Base-by-base conservation (phyloP, 2,329 filamentous ascomycete genomes). In the Venturia pyrina region DNA sequence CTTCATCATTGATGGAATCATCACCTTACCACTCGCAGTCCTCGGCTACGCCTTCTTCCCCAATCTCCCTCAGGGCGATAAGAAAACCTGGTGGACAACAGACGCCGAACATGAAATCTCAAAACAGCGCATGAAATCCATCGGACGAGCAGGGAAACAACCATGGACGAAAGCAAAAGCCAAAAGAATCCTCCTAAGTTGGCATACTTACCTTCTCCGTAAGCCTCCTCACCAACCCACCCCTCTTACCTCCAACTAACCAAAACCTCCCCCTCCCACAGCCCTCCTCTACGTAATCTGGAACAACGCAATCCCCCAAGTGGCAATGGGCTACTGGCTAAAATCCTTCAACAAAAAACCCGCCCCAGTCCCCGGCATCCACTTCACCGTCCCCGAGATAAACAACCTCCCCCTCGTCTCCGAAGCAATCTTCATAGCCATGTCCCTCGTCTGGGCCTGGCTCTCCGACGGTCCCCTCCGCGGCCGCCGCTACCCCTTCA, bases 141-240 rank as follows among this genome's bases (percentile, higher is more conserved):
- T 53, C 11, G 48, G 48, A 24, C 10, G 48, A 28, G 48, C 24
- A 21, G 48, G 48, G 6, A 53, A 53, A 32, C 48, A 53, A 32
- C 48, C 48, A 8, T 53, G 48, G 48, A 82, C 79, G 0, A 76
- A 74, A 64, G 71, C 74, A 2, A 88, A 86, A 73, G 70, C 88
- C 46, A 80, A 79, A 72, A 83, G 81, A 69, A 88, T 89, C 28
- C 82, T 88, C 66, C 78, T 79, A 0, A 83, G 82, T 7, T 89
- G 87, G 87, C 86, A 87, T 68, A 83, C 89, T 1, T 89, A 86
- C 65, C 69, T 82, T 0, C 75, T 89, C 3, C 48, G 48, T 53
- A 53, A 8, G 48, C 28, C 48, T 28, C 24, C 24, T 28, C 11
- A 4, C 48, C n/a, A 53, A 28, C 11, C 48, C 48, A 13, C 8